Base-by-base conservation (phyloP, 73 alveolate species). In the Paramecium primaurelia region DNA sequence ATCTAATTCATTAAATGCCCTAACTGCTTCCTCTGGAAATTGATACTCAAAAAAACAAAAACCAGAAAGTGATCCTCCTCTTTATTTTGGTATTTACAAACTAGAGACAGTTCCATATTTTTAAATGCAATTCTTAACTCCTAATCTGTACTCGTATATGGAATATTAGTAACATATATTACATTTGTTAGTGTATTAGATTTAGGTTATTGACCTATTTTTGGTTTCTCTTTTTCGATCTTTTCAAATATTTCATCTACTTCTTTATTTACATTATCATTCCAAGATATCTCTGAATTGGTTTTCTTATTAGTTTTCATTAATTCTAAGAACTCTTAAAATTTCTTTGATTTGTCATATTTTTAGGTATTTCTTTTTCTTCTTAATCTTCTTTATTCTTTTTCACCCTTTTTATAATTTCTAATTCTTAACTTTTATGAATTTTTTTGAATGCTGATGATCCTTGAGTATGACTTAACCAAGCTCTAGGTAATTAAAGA, bases 1-100 rank as follows among this genome's bases (percentile, higher is more conserved):
- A 88, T 98, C 99, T 93, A 95, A 93, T 87, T 97, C 96, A 44
- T 96, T 97, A 93, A 94, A 97, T 25, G 99, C 99, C 92, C 95
- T 95, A 8, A 97, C 95, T 6, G 99, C 98, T 40, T 97, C 95
- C 88, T 97, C 99, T 2, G 96, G 96, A 37, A 98, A 94, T 77
- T 84, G 95, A 93, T 93, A 97, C 16, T 96, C 92, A 7, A 98
- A 95, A 95, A 94, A 98, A 32, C 99, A 98, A 93, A 95, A 97
- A 49, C 99, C 99, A 47, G 94, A 92, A 25, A 96, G 93, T 68
- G 95, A 91, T 58, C 98, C 99, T 49, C 98, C 96, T 75, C 94
- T 95, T 51, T 96, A 95, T 51, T 96, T 91, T 20, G 99, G 99
- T 8, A 98, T 77, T 14, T 96, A 96, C 30, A 98, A 77, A 71